phyloP scores from a whole-genome alignment of 2,329 filamentous ascomycete genomes.

The Clarireedia sp. region DNA sequence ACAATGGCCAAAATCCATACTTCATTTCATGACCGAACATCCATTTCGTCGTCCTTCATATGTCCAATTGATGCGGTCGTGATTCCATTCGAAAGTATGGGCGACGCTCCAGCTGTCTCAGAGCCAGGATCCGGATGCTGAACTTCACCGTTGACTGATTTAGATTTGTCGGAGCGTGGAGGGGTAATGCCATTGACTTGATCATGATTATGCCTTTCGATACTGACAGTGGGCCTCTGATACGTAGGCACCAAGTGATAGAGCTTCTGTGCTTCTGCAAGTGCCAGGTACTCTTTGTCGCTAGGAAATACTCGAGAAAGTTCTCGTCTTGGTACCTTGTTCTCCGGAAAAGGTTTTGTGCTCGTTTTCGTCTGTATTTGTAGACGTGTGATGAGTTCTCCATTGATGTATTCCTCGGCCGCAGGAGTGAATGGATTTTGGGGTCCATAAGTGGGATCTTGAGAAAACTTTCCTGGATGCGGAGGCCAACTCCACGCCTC shows the following conservation, averaged over 20 bases:
- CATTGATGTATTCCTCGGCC: conserved; percentile 52
- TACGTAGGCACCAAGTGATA: conserved; percentile 38
- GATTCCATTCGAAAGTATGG: neutral
- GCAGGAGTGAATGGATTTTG: conserved; percentile 47
- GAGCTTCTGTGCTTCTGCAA: conserved; percentile 51
- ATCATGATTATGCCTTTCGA: conserved; percentile 10
- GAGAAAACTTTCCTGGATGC: conserved; percentile 44
- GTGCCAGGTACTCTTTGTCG: conserved; percentile 48
- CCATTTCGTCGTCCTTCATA: neutral
- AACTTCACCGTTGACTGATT: conserved; percentile 20
- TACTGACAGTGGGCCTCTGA: neutral
- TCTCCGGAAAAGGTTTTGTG: conserved; percentile 46
- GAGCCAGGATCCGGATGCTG: neutral
- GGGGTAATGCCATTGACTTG: conserved; percentile 26
- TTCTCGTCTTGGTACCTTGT: conserved; percentile 44
- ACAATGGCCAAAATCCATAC: neutral
- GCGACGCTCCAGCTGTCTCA: neutral
- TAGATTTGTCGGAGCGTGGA: conserved; percentile 26
- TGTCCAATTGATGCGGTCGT: neutral
- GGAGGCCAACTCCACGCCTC: conserved; percentile 7
- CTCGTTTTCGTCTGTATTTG: conserved; percentile 38
- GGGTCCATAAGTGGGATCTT: conserved; percentile 47
- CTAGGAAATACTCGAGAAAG: conserved; percentile 44
- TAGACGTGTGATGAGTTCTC: conserved; percentile 36
- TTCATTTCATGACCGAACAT: neutral